These are phyloP conservation scores for Pouteria campechiana DNA, from an alignment of 179 eudicot genomes.

Conservation along the genomic window DNA sequence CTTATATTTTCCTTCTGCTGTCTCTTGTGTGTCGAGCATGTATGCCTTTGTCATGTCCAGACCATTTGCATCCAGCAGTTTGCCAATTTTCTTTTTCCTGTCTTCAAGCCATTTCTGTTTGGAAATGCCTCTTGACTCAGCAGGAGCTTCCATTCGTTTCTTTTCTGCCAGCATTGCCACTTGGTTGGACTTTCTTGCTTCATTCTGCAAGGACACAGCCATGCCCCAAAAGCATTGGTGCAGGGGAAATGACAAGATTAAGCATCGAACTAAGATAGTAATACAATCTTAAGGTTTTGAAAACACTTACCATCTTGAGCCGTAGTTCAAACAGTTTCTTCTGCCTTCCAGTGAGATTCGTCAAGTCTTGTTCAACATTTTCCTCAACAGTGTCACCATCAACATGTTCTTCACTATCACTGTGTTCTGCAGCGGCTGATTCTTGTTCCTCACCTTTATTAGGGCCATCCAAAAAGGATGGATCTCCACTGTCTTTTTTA, in stretches of 20 bases:
- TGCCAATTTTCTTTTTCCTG: slow-evolving; percentile 95
- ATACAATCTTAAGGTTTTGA: neutral
- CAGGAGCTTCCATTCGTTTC: slow-evolving; percentile 78
- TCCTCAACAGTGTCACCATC: slow-evolving; percentile 27
- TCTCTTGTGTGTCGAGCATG: slow-evolving; percentile 93
- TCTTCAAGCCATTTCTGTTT: slow-evolving; percentile 95
- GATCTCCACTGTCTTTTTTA: slow-evolving; percentile 11
- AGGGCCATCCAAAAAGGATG: slow-evolving; percentile 11
- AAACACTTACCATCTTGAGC: slow-evolving; percentile 69
- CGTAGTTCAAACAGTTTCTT: slow-evolving; percentile 71
- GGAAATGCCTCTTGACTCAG: slow-evolving; percentile 80
- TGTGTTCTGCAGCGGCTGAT: slow-evolving; percentile 26
- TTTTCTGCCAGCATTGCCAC: slow-evolving; percentile 88
- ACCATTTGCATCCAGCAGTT: slow-evolving; percentile 80
- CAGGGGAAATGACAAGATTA: no score
- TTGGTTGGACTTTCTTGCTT: slow-evolving; percentile 93
- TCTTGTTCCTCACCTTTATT: slow-evolving; percentile 19
- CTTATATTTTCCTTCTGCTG: slow-evolving; percentile 78
- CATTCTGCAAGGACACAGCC: slow-evolving; percentile 40
- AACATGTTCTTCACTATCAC: slow-evolving; percentile 22
- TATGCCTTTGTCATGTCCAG: slow-evolving; percentile 84
- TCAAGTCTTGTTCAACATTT: slow-evolving; percentile 18
- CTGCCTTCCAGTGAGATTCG: slow-evolving; percentile 70
- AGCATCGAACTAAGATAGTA: neutral
- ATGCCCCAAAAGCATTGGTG: neutral